Percentiles rank a stretch among this genome's conserved stretches.
Conservation (phyloP, 768 basidiomycete species). For the Cubamyces sp. region DNA sequence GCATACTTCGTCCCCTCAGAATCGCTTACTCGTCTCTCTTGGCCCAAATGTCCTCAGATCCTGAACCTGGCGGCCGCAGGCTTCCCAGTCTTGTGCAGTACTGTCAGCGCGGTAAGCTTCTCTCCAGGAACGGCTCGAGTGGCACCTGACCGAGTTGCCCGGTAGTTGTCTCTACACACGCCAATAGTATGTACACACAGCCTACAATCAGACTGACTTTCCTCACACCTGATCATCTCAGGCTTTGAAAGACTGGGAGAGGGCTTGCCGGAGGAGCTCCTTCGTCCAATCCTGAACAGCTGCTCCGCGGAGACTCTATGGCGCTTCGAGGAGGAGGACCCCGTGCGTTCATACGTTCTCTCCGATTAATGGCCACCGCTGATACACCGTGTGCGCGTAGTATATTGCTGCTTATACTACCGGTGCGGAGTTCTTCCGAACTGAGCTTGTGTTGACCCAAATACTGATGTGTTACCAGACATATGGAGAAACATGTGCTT, state of each 20-base stretch:
- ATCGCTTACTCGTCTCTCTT: slow-evolving; percentile 3
- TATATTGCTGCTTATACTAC: slow-evolving; percentile 54
- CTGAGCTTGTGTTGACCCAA: not conserved
- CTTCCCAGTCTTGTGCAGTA: slow-evolving; percentile 67
- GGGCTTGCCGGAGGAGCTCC: slow-evolving; percentile 62
- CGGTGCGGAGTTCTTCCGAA: slow-evolving; percentile 42
- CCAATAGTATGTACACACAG: slow-evolving; percentile 55
- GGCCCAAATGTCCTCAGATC: slow-evolving; percentile 39
- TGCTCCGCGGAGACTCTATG: slow-evolving; percentile 73
- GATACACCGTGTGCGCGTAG: slow-evolving; percentile 10
- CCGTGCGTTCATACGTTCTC: slow-evolving; percentile 51
- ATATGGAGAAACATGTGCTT: slow-evolving; percentile 70
- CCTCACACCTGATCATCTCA: slow-evolving; percentile 33
- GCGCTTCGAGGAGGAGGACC: slow-evolving; percentile 59
- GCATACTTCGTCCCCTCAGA: slow-evolving; percentile 16
- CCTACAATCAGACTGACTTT: not conserved
- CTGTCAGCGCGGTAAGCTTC: slow-evolving; percentile 70
- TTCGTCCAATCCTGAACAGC: slow-evolving; percentile 74
- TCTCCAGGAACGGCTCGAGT: slow-evolving; percentile 14
- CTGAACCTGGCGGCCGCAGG: slow-evolving; percentile 41
- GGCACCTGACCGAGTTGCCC: slow-evolving; percentile 23
- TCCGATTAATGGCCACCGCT: not conserved
- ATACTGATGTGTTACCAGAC: slow-evolving; percentile 42
- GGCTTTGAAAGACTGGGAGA: slow-evolving; percentile 69
- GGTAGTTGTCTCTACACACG: slow-evolving; percentile 61